Evolutionary conservation across 2,329 filamentous ascomycete species (phyloP).

Genomic region (Arachnomyces sp.): DNA sequence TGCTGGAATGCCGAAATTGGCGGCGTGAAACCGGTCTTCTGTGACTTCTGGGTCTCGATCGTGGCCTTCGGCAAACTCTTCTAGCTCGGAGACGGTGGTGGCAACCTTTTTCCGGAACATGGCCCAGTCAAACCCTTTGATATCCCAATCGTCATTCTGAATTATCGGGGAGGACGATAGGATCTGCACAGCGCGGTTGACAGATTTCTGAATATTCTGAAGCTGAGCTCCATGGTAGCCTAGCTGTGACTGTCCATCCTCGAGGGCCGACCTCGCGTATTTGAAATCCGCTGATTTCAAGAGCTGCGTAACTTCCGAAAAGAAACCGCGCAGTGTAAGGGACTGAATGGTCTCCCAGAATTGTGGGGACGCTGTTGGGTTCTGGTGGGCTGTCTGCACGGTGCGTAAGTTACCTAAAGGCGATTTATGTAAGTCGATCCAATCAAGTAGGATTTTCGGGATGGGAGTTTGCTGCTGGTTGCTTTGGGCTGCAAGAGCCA

Average conservation of each 20-base stretch:
- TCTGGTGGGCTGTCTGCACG: conserved; percentile 58
- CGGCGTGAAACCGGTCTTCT: conserved; percentile 39
- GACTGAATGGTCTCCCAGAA: conserved; percentile 84
- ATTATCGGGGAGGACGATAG: conserved; percentile 67
- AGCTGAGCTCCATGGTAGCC: conserved; percentile 70
- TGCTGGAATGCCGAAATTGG: conserved; percentile 39
- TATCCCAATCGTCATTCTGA: conserved; percentile 64
- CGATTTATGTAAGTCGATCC: conserved; percentile 71
- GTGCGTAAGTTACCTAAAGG: conserved; percentile 24
- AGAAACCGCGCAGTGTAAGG: conserved; percentile 66
- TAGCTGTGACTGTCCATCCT: conserved; percentile 55
- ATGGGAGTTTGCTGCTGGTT: conserved; percentile 41
- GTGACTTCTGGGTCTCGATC: conserved; percentile 40
- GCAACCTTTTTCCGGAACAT: conserved; percentile 71
- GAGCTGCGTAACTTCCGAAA: conserved; percentile 58
- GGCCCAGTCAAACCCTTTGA: conserved; percentile 73
- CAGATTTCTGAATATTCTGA: conserved; percentile 67
- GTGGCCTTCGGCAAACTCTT: conserved; percentile 70
- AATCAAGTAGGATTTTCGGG: conserved; percentile 72
- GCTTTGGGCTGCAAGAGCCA: conserved; percentile 22
- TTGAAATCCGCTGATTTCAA: conserved; percentile 72
- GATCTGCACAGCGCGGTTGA: conserved; percentile 60
- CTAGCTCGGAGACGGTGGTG: conserved; percentile 61
- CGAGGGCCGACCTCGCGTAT: conserved; percentile 57
- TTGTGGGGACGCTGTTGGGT: conserved; percentile 65